These are phyloP conservation scores for Nicotiana tomentosiformis DNA, from an alignment of 257 asterid genomes.

Conservation along the genomic window DNA sequence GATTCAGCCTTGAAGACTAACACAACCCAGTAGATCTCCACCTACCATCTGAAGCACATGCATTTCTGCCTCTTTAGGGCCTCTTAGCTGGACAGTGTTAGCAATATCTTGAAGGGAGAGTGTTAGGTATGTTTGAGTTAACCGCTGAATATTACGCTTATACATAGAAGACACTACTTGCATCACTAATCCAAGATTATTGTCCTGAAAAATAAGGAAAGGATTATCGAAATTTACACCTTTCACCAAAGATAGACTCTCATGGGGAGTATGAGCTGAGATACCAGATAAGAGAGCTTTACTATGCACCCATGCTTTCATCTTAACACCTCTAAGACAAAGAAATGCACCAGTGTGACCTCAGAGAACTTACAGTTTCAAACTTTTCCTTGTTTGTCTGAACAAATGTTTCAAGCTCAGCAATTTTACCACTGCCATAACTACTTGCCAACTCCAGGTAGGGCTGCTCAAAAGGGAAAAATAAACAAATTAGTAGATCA, in stretches of 20 bases:
- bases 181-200: slow-evolving; percentile 89
- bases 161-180: slow-evolving; percentile 93
- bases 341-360: neutral
- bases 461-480: slow-evolving; percentile 41
- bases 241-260: neutral
- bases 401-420: slow-evolving; percentile 64
- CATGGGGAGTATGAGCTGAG: neutral
- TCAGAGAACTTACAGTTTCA: slow-evolving; percentile 57
- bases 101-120: slow-evolving; percentile 98
- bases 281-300: neutral
- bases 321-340: slow-evolving; percentile 3
- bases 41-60: slow-evolving; percentile 95
- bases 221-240: neutral
- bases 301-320: neutral
- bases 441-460: slow-evolving; percentile 72
- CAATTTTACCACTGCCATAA: slow-evolving; percentile 65
- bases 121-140: slow-evolving; percentile 93
- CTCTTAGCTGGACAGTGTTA: slow-evolving; percentile 56
- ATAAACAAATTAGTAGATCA: neutral
- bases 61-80: slow-evolving; percentile 96
- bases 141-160: slow-evolving; percentile 92
- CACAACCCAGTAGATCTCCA: slow-evolving; percentile 2
- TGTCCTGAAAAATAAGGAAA: slow-evolving; percentile 50
- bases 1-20: neutral
- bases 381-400: slow-evolving; percentile 64